Base-by-base conservation (phyloP, 306 rosid species). In the Prinsepia uniflora region DNA sequence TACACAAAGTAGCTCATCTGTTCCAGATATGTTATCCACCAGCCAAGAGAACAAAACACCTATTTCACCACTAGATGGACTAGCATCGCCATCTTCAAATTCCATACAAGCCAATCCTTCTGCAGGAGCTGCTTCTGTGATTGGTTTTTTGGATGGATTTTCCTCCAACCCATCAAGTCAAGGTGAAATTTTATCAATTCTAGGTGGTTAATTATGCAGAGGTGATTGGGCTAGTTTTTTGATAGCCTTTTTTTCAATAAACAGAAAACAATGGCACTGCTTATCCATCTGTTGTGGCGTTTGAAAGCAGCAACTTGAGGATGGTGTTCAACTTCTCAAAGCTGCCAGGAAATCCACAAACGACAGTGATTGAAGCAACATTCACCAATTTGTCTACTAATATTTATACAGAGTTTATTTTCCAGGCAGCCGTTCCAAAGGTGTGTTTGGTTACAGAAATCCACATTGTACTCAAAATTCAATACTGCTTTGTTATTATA, bases 361-460 rank as follows among this genome's bases (percentile, higher is more conserved):
- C 89, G 62, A 91, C 96, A 72, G 36, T 71, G 64, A 84, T 94
- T 40, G 82, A 86, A 79, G 96, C 99, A 66, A 82, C 90, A 36
- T 87, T 91, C 76, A 79, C 75, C 4, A 94, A 94, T 82, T 85
- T 91, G 86, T 82, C 97, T 34, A 52, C 89, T 34, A 80, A 70
- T 78, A 62, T 71, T 71, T 89, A 79, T 65, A 58, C 97, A 58
- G 91, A 87, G 84, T 94, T 94, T 73, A 83, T 91, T 84, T 94
- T 94, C 84, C 99, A 91, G 86, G 97, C 99, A 18, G 99, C 99
- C 43, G 97, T 94, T 82, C 99, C 99, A 4, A 95, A 95, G 99
- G 99, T 91, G 87, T 80, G 41, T 71, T 68, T 55, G 44, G 72
- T 57, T 70, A 63, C 45, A 14, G 19, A 10, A 18, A 14, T 79